Conservation (phyloP, 2,329 filamentous ascomycete genomes). For the Fusarium scirpi region DNA sequence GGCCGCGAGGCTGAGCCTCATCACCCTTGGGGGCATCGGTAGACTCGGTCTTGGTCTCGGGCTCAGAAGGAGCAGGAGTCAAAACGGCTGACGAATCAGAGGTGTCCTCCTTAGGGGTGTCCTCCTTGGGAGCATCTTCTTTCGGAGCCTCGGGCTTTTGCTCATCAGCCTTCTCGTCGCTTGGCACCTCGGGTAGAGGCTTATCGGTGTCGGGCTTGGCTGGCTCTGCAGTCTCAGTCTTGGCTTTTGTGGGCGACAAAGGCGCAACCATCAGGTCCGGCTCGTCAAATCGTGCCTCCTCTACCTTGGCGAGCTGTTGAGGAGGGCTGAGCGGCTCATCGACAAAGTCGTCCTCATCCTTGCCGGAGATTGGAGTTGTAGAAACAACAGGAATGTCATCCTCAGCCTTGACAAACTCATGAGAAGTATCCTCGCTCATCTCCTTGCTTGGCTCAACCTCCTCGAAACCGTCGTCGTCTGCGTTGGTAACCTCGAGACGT, state of each 20-base stretch:
- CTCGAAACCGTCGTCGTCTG: conserved; percentile 91
- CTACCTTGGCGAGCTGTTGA: conserved; percentile 69
- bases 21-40: conserved; percentile 22
- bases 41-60: conserved; percentile 35
- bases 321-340: conserved; percentile 81
- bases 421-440: conserved; percentile 77
- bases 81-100: conserved; percentile 40
- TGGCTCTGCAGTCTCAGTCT: conserved; percentile 44
- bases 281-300: conserved; percentile 65
- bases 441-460: conserved; percentile 80
- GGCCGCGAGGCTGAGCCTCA: conserved; percentile 39
- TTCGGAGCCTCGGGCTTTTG: background rate
- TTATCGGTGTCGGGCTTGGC: conserved; percentile 21
- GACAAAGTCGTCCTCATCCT: conserved; percentile 79
- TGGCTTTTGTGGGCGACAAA: conserved; percentile 63
- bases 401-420: conserved; percentile 73
- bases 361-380: conserved; percentile 52
- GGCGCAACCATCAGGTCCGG: conserved; percentile 68
- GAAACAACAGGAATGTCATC: conserved; percentile 60
- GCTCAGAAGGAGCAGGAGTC: conserved; percentile 43
- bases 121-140: conserved; percentile 25
- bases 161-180: conserved; percentile 12
- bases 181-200: conserved; percentile 20
- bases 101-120: background rate
- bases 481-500: conserved; percentile 83